Percentiles rank a stretch among this genome's conserved stretches.
Conservation (phyloP, 1,284 basidiomycete genomes). For the Moesziomyces globuligerus region DNA sequence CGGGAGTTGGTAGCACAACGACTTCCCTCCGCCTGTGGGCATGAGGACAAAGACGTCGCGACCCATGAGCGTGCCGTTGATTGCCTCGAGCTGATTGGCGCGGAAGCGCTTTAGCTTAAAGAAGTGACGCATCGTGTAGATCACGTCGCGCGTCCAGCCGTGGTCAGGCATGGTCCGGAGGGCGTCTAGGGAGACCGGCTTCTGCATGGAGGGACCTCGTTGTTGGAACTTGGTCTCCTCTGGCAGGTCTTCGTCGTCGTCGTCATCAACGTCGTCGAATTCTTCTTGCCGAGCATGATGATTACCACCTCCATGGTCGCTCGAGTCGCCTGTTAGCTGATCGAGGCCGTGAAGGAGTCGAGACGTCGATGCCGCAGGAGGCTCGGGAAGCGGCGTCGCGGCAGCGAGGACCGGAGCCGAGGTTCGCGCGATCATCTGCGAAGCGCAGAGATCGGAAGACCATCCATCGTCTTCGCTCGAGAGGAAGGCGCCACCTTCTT, state of each 20-base stretch:
- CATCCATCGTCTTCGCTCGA: constrained; percentile 4
- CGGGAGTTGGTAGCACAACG: constrained; percentile 76
- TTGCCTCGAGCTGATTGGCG: constrained; percentile 85
- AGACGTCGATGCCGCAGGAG: not conserved
- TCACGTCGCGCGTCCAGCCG: constrained; percentile 74
- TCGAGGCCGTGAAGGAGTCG: not conserved
- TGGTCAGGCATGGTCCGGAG: constrained; percentile 42
- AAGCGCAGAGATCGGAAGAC: not conserved
- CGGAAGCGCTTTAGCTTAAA: constrained; percentile 82
- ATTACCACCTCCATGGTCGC: not conserved
- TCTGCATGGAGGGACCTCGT: constrained; percentile 32
- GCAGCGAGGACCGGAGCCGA: too few relatives aligned
- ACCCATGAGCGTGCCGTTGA: constrained; percentile 81
- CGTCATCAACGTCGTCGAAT: constrained; percentile 10
- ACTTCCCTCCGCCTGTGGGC: constrained; percentile 96
- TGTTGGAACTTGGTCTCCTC: constrained; percentile 23
- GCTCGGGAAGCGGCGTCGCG: too few relatives aligned
- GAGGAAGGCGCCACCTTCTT: not conserved
- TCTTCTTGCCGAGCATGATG: constrained; percentile 7
- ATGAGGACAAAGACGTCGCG: constrained; percentile 93
- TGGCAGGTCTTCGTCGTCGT: constrained; percentile 21
- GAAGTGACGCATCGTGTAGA: constrained; percentile 73
- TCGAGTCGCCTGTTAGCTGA: not conserved
- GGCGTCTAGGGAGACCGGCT: constrained; percentile 8
- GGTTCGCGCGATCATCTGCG: too few relatives aligned